Percentiles rank a stretch among this genome's conserved stretches.
Conservation (phyloP, 768 basidiomycete genomes). For the Pilatotrama ljubarskyi region DNA sequence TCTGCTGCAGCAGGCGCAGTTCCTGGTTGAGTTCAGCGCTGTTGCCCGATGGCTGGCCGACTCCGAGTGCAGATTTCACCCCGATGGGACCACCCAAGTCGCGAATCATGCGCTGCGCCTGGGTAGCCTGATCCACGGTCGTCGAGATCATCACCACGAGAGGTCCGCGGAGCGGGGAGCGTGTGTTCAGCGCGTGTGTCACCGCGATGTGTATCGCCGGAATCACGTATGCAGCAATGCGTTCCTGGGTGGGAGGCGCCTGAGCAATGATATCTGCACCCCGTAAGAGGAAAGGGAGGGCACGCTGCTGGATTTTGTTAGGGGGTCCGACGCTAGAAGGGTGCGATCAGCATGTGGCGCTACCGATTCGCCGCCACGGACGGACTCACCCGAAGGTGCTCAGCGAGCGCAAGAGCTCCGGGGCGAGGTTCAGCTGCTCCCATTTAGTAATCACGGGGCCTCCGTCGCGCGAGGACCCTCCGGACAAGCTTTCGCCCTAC, state of each 20-base stretch:
- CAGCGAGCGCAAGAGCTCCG: conserved; percentile 85
- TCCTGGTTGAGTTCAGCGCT: conserved; percentile 66
- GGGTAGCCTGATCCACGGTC: conserved; percentile 97
- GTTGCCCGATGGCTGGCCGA: conserved; percentile 68
- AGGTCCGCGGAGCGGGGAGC: conserved; percentile 71
- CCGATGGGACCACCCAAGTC: conserved; percentile 94
- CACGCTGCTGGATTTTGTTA: conserved; percentile 98
- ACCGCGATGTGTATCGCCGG: conserved; percentile 85
- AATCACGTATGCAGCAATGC: conserved; percentile 96
- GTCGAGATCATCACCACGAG: conserved; percentile 94
- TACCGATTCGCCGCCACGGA: background rate
- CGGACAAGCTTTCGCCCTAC: conserved; percentile 56
- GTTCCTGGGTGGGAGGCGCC: conserved; percentile 96
- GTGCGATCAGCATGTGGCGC: conserved; percentile 8
- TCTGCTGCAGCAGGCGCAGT: conserved; percentile 81
- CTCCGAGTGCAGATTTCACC: conserved; percentile 84
- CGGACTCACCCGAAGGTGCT: conserved; percentile 89
- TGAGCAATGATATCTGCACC: conserved; percentile 98
- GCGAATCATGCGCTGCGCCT: conserved; percentile 93
- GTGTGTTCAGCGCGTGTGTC: conserved; percentile 51
- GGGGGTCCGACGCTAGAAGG: conserved; percentile 84
- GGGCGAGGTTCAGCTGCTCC: conserved; percentile 87
- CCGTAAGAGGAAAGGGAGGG: conserved; percentile 90
- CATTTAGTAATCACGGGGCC: conserved; percentile 91
- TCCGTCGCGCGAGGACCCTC: conserved; percentile 55